Base-by-base conservation (phyloP, 2,329 filamentous ascomycete genomes). In the Macrophomina phaseolina region DNA sequence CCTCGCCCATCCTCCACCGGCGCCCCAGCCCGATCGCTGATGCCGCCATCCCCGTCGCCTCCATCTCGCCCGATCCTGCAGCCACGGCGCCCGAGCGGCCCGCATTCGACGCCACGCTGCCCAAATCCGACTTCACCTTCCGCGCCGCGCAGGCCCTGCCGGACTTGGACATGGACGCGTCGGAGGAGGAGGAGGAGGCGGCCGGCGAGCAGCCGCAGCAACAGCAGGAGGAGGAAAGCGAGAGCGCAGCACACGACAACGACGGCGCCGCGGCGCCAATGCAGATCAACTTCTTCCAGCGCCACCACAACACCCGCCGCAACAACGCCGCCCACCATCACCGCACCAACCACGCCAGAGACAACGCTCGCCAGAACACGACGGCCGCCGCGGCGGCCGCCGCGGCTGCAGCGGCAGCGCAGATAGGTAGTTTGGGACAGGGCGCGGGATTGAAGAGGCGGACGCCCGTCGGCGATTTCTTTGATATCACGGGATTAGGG, bases 401-500 rank as follows among this genome's bases (percentile, higher is more conserved):
- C 11, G 42, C 42, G 7, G 23, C 23, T 23, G 63, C 49, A n/a
- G 51, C 55, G 5, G 48, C 61, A 16, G 65, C 55, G 18, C 46
- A 51, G 55, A 48, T 66, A 2, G 46, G 56, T 68, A 71, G 69
- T 67, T 79, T 91, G 8, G 88, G 88, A 4, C 85, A 85, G 67
- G 88, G 87, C 6, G 87, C 90, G 8, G 91, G 91, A 1, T 85
- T 88, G 71, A 94, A 94, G 77, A 85, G 91, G 49, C 87, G 90
- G 72, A 85, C 92, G 71, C 90, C 91, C 71, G 86, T 91, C 72
- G 87, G 88, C 30, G 91, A 94, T 73, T 89, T 93, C 64, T 93
- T 93, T 74, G 90, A 92, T 73, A 81, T 91, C 7, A 87, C 87
- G 64, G 88, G 87, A 69, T 76, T 91, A 61, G 85, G 85, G 38